Percentiles rank a stretch among this genome's conserved stretches.
Conservation (phyloP, 2,329 filamentous ascomycete species). For the Aspergillus awamori region DNA sequence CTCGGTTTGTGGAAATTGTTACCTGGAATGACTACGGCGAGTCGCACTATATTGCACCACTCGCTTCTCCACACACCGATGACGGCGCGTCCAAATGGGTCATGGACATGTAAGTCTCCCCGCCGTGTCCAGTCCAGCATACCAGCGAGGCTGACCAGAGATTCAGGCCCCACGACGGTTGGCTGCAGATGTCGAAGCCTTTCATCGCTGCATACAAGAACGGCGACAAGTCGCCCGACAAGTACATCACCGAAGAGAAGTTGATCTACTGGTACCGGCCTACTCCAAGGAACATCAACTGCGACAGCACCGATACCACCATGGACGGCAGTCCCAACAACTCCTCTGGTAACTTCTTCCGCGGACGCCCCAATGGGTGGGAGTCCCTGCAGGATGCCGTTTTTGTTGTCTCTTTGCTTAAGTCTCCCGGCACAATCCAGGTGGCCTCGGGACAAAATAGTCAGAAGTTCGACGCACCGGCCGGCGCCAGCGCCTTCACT, state of each 20-base stretch:
- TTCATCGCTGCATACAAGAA: slow-evolving; percentile 59
- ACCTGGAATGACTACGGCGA: slow-evolving; percentile 60
- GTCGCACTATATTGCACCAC: slow-evolving; percentile 57
- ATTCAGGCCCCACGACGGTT: slow-evolving; percentile 54
- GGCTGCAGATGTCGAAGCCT: slow-evolving; percentile 57
- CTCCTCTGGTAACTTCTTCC: slow-evolving; percentile 55
- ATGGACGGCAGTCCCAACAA: slow-evolving; percentile 48
- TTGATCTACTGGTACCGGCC: slow-evolving; percentile 61
- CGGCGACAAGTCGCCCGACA: slow-evolving; percentile 37
- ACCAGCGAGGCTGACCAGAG: background rate
- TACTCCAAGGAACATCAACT: slow-evolving; percentile 50
- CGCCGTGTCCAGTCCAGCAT: background rate
- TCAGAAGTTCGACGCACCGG: slow-evolving; percentile 50
- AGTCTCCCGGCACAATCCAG: slow-evolving; percentile 47
- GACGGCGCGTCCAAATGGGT: slow-evolving; percentile 53
- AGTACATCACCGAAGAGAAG: slow-evolving; percentile 52
- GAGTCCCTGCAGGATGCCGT: slow-evolving; percentile 54
- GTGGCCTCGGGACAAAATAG: slow-evolving; percentile 51
- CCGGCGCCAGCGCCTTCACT: slow-evolving; percentile 50
- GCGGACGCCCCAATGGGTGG: slow-evolving; percentile 55
- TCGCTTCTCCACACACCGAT: slow-evolving; percentile 45
- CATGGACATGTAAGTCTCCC: slow-evolving; percentile 49
- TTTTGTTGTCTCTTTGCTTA: slow-evolving; percentile 58
- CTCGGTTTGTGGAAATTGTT: slow-evolving; percentile 53
- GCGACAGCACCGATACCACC: slow-evolving; percentile 57